Base-by-base conservation (phyloP, 257 asterid species). In the Salvia splendens region DNA sequence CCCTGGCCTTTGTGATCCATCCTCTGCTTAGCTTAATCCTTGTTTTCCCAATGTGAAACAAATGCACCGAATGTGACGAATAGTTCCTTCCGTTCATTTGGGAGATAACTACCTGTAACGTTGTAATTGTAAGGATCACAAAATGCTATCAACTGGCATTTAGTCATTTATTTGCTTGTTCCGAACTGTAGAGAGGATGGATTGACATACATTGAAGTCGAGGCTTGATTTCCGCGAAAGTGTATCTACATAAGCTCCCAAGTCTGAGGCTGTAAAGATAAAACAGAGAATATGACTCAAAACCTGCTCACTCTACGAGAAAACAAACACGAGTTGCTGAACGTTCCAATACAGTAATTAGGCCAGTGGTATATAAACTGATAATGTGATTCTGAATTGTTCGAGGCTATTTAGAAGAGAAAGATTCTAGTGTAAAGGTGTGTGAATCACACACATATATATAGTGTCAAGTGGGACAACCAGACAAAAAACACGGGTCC, bases 1-100 rank as follows among this genome's bases (percentile, higher is more conserved):
- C 99, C 76, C 99, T 82, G 73, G 95, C 95, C 83, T 93, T 93
- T 9, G 99, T 93, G 85, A 93, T 93, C 99, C 99, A 93, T 76
- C 99, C 99, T 83, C 85, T 77, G 61, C 92, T 84, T 28, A 93
- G 96, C 77, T 90, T 93, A 78, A 93, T 83, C 86, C 86, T 93
- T 12, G 86, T 85, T 82, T 93, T 93, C 61, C 97, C 99, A 24
- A 93, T 85, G 53, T 90, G 96, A 68, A 93, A 82, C 60, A 84
- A 55, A 78, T 93, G 99, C 6, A 67, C 64, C 0, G 99, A 93
- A 72, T 83, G 87, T 2, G 97, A 90, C 4, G 99, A 88, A 72
- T 93, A 90, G 73, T 93, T 93, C 61, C 94, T 77, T 51, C 96
- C 95, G 11, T 93, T 93, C 99, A 88, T 90, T 78, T 88, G 99